phyloP scores from a whole-genome alignment of 1,284 basidiomycete genomes.

The Papiliotrema laurentii region DNA sequence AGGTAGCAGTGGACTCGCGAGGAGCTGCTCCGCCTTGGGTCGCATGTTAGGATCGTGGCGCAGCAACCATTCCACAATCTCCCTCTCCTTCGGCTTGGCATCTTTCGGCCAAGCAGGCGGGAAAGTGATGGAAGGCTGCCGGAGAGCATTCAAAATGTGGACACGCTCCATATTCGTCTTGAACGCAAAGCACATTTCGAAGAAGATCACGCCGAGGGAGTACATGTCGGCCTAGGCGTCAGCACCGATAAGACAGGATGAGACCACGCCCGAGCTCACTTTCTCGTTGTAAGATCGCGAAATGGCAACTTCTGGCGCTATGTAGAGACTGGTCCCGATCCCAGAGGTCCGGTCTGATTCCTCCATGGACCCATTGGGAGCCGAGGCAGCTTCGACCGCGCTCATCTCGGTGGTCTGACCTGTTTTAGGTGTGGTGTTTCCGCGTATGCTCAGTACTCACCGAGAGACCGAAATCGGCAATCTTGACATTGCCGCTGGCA shows the following conservation, averaged over 20 bases:
- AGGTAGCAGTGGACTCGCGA: slow-evolving; percentile 67
- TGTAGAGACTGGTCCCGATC: slow-evolving; percentile 88
- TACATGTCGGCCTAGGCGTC: slow-evolving; percentile 78
- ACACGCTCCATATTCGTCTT: slow-evolving; percentile 84
- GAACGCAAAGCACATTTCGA: slow-evolving; percentile 92
- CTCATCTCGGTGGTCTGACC: slow-evolving; percentile 69
- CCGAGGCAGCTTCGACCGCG: slow-evolving; percentile 61
- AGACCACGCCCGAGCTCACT: slow-evolving; percentile 15
- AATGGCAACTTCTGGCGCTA: slow-evolving; percentile 71
- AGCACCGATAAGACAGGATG: not conserved
- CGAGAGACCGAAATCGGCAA: slow-evolving; percentile 85
- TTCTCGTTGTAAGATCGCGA: slow-evolving; percentile 50
- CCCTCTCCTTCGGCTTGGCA: slow-evolving; percentile 53
- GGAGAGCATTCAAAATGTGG: slow-evolving; percentile 70
- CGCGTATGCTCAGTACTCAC: slow-evolving; percentile 10
- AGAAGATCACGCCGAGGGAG: slow-evolving; percentile 91
- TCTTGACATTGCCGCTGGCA: slow-evolving; percentile 83
- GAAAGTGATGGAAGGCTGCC: slow-evolving; percentile 68
- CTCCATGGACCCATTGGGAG: slow-evolving; percentile 1
- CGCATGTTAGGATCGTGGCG: slow-evolving; percentile 77
- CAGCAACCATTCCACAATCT: slow-evolving; percentile 68
- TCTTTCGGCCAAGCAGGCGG: slow-evolving; percentile 65
- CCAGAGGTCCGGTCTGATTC: slow-evolving; percentile 52
- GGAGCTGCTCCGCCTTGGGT: slow-evolving; percentile 78
- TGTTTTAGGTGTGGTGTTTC: slow-evolving; percentile 6